phyloP scores from a whole-genome alignment of 2,329 filamentous ascomycete genomes.

The Phyllosticta citribraziliensis region DNA sequence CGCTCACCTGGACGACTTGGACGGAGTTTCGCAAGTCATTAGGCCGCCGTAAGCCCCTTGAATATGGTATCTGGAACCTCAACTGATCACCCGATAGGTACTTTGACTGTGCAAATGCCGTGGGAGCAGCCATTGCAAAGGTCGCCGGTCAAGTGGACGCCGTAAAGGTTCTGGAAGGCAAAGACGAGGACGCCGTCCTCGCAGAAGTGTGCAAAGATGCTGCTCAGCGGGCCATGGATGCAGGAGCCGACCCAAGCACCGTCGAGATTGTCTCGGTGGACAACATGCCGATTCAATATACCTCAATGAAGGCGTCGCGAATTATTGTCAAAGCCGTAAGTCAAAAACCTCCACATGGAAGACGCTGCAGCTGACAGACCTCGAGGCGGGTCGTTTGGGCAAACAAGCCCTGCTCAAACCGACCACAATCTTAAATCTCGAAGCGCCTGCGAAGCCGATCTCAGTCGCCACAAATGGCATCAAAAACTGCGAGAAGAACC shows the following conservation, averaged over 20 bases:
- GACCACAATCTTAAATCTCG: not conserved
- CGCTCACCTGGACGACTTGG: conserved; percentile 17
- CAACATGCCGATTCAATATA: not conserved
- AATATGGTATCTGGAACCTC: conserved; percentile 40
- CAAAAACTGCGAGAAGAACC: not conserved
- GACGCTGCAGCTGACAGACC: not conserved
- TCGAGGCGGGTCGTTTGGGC: not conserved
- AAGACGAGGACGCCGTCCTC: conserved; percentile 25
- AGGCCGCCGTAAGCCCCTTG: conserved; percentile 33
- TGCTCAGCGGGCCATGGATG: conserved; percentile 24
- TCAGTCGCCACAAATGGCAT: not conserved
- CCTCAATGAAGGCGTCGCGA: not conserved
- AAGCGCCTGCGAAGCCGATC: not conserved
- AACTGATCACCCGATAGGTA: conserved; percentile 21
- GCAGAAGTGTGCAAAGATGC: conserved; percentile 11
- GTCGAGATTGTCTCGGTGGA: conserved; percentile 33
- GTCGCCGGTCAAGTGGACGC: conserved; percentile 44
- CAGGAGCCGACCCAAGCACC: conserved; percentile 24
- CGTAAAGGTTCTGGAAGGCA: conserved; percentile 33
- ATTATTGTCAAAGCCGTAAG: not conserved
- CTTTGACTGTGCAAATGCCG: conserved; percentile 49
- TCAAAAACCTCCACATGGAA: not conserved
- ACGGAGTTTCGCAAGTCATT: conserved; percentile 28
- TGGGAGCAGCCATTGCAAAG: conserved; percentile 50
- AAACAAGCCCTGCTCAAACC: not conserved